These are phyloP conservation scores for Petunia hybrid DNA, from an alignment of 305 asterid species.

Conservation along the genomic window DNA sequence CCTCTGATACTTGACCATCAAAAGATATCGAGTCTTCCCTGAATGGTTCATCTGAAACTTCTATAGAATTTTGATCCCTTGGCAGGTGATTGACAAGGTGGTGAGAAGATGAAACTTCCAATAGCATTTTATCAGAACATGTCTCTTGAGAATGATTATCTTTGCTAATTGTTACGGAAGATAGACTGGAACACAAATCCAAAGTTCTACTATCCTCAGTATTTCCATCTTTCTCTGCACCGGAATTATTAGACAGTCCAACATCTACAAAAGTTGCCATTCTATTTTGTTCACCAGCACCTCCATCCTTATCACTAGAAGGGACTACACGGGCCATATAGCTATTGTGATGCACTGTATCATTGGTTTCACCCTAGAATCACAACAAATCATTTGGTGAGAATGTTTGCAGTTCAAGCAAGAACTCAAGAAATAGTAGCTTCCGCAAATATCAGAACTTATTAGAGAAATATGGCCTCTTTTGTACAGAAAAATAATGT, in stretches of 20 bases:
- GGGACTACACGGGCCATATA: conserved; percentile 43
- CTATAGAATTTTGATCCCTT: conserved; percentile 23
- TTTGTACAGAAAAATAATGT: neutral
- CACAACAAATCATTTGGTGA: neutral
- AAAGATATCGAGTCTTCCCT: conserved; percentile 50
- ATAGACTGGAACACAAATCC: conserved; percentile 55
- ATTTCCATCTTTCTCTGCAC: conserved; percentile 59
- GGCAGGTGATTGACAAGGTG: neutral
- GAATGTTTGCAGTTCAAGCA: conserved; percentile 29
- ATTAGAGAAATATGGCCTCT: neutral
- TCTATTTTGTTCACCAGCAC: conserved; percentile 55
- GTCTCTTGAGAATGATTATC: conserved; percentile 45
- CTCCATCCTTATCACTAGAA: conserved; percentile 55
- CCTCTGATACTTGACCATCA: conserved; percentile 55
- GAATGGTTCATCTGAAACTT: conserved; percentile 41
- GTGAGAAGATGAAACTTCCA: conserved; percentile 16
- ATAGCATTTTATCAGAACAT: conserved; percentile 39
- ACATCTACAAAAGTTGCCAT: conserved; percentile 80
- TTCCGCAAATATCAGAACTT: conserved; percentile 20
- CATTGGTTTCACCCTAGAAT: conserved; percentile 37
- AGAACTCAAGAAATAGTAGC: conserved; percentile 10
- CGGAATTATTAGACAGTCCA: conserved; percentile 64
- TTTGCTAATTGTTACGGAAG: conserved; percentile 51
- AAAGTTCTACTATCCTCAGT: conserved; percentile 55
- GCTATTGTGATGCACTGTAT: conserved; percentile 46